phyloP scores from a whole-genome alignment of 176 grass and related monocot genomes.

The Microstegium vimineum region DNA sequence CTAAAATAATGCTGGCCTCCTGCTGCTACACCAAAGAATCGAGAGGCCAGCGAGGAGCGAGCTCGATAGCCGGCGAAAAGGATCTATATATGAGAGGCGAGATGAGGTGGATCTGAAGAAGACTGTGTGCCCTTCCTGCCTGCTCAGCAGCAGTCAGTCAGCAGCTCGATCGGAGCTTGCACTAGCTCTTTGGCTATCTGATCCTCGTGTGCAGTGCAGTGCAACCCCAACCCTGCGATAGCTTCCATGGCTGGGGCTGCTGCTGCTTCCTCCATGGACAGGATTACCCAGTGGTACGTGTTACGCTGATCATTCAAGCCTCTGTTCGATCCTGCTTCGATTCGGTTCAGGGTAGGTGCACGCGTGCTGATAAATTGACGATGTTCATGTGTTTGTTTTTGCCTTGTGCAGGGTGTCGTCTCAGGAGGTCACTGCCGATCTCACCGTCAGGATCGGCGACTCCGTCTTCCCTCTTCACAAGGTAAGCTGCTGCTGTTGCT shows the following conservation, averaged over 20 bases:
- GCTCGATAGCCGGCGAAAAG: too few relatives aligned
- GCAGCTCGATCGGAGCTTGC: not conserved
- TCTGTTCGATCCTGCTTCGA: not conserved
- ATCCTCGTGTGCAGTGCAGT: not conserved
- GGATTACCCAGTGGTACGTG: conserved; percentile 51
- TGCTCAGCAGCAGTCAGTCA: too few relatives aligned
- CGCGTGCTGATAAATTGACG: not conserved
- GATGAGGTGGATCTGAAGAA: not conserved
- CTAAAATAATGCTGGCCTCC: too few relatives aligned
- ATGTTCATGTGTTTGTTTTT: not conserved
- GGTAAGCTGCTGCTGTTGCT: not conserved
- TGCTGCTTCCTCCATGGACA: not conserved
- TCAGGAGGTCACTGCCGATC: conserved; percentile 50
- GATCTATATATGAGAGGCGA: not conserved
- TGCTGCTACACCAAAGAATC: too few relatives aligned
- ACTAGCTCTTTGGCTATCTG: not conserved
- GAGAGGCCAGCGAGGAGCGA: too few relatives aligned
- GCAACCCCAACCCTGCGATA: too few relatives aligned
- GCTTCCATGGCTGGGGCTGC: too few relatives aligned
- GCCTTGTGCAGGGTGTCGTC: conserved; percentile 45
- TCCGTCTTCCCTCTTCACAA: conserved; percentile 76
- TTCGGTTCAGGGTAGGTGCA: not conserved
- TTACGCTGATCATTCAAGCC: not conserved
- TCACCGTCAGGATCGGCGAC: conserved; percentile 50
- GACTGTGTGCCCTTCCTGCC: too few relatives aligned